Percentiles rank a stretch among this genome's conserved stretches.
phyloP scores from a whole-genome alignment of 192 early-diverging fungal genomes.

The Coemansia asiatica region DNA sequence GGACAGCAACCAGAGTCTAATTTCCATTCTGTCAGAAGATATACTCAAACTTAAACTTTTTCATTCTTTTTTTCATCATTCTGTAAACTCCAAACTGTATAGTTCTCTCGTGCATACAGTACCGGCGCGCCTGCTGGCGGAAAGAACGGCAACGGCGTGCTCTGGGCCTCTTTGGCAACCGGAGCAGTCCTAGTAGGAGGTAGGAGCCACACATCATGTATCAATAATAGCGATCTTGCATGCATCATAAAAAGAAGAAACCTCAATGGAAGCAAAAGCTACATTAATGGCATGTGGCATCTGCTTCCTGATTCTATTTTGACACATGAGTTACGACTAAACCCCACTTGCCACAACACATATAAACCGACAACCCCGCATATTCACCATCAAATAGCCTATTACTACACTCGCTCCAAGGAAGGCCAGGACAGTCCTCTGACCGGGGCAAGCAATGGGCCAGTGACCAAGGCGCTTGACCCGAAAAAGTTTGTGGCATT shows the following conservation, averaged over 20 bases:
- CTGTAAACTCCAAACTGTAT: too few relatives aligned
- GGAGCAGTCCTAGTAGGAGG: constrained; percentile 50
- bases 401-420: constrained; percentile 45
- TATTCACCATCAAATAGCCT: constrained; percentile 29
- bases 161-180: constrained; percentile 48
- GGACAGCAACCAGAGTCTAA: too few relatives aligned
- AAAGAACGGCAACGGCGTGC: constrained; percentile 29
- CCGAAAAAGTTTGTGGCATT: constrained; percentile 48
- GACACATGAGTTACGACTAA: constrained; percentile 1
- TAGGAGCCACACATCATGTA: constrained; percentile 26
- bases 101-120: constrained; percentile 51
- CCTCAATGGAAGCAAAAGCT: background rate
- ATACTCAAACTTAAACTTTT: too few relatives aligned
- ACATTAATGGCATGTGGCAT: background rate
- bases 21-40: too few relatives aligned
- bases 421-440: background rate
- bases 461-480: constrained; percentile 38
- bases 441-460: constrained; percentile 7
- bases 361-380: background rate
- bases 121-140: constrained; percentile 23
- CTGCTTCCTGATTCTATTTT: background rate
- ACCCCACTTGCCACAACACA: constrained; percentile 3
- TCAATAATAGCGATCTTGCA: background rate
- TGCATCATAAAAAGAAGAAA: background rate
- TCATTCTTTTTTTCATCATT: constrained; percentile 9